Conservation (phyloP, 768 basidiomycete species). For the Lentinula edodes region DNA sequence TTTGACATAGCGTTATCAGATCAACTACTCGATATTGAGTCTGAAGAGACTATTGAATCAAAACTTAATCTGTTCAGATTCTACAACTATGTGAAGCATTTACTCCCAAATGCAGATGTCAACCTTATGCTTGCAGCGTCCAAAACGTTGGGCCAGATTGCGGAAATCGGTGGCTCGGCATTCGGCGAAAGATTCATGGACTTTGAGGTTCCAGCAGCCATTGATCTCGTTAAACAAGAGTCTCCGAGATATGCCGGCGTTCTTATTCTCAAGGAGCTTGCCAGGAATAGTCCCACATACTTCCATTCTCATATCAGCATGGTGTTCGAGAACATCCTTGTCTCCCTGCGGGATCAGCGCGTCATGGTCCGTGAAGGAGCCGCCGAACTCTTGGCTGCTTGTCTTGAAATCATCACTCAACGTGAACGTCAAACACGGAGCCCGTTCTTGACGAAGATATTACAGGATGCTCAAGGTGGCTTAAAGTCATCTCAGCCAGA, state of each 20-base stretch:
- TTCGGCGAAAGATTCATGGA: conserved; percentile 91
- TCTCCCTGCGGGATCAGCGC: conserved; percentile 82
- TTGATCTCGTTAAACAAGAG: conserved; percentile 76
- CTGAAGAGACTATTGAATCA: conserved; percentile 77
- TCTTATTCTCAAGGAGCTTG: conserved; percentile 89
- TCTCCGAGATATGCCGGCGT: conserved; percentile 90
- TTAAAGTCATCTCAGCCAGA: conserved; percentile 79
- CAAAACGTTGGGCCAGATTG: conserved; percentile 87
- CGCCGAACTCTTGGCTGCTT: conserved; percentile 88
- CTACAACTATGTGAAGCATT: conserved; percentile 88
- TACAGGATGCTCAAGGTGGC: conserved; percentile 82
- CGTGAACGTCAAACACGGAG: conserved; percentile 64
- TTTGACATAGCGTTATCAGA: conserved; percentile 32
- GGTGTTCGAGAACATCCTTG: conserved; percentile 90
- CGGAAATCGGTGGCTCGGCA: conserved; percentile 72
- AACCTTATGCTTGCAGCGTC: conserved; percentile 93
- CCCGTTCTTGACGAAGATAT: conserved; percentile 72
- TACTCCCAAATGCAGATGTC: conserved; percentile 87
- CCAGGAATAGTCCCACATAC: conserved; percentile 79
- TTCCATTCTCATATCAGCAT: conserved; percentile 85
- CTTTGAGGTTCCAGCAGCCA: conserved; percentile 79
- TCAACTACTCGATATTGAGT: conserved; percentile 69
- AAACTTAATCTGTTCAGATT: conserved; percentile 79
- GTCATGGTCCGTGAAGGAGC: conserved; percentile 91
- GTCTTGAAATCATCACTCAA: conserved; percentile 79